These are phyloP conservation scores for Scedosporium dehoogii DNA, from an alignment of 2,329 filamentous ascomycete species.

Conservation along the genomic window DNA sequence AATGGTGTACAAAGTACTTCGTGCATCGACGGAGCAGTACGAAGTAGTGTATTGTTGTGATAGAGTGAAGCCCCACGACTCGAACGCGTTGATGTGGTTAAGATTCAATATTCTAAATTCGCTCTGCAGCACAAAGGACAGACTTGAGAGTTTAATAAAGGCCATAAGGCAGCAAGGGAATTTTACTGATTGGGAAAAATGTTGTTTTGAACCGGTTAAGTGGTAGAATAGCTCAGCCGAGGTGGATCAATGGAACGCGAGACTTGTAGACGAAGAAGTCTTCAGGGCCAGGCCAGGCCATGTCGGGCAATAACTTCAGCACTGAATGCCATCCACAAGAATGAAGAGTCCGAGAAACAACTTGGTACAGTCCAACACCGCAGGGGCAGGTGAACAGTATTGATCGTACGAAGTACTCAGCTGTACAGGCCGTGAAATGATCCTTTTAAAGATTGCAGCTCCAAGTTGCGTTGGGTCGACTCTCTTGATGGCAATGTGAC, in stretches of 20 bases:
- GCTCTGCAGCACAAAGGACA: not conserved
- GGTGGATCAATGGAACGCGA: not conserved
- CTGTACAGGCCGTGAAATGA: not conserved
- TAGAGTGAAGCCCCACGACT: too few relatives aligned
- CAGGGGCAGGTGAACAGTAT: not conserved
- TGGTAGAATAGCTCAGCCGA: slow-evolving; percentile 1
- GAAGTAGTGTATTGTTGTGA: too few relatives aligned
- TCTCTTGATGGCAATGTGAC: not conserved
- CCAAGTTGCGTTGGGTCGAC: not conserved
- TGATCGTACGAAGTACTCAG: too few relatives aligned
- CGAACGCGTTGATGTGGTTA: too few relatives aligned
- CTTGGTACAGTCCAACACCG: not conserved
- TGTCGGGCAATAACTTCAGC: too few relatives aligned
- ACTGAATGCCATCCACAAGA: too few relatives aligned
- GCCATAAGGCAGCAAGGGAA: not conserved
- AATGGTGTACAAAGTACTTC: not conserved
- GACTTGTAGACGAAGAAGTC: not conserved
- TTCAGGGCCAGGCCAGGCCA: not conserved
- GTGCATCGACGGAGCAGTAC: too few relatives aligned
- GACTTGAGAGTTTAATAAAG: not conserved
- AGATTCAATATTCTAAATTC: too few relatives aligned
- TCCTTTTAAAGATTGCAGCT: not conserved
- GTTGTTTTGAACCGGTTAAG: not conserved
- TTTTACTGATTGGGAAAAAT: not conserved
- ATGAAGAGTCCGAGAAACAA: too few relatives aligned